Conservation (phyloP, 2,329 filamentous ascomycete genomes). For the Paecilomyces sp. region DNA sequence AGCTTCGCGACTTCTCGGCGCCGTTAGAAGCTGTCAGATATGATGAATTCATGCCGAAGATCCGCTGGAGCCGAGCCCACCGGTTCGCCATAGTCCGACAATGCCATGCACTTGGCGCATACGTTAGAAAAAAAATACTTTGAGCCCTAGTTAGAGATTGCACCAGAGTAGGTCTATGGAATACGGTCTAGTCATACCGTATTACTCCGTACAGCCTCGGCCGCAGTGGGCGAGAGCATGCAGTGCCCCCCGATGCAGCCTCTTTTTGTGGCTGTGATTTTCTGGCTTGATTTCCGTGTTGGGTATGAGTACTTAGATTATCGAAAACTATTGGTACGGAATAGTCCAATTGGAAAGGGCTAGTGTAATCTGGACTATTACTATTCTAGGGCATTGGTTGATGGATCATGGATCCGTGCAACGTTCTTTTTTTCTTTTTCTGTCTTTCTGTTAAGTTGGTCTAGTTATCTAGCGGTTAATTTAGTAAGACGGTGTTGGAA, state of each 20-base stretch:
- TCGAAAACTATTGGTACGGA: no score
- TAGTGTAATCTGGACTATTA: background rate
- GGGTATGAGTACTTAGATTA: background rate
- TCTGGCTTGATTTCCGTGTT: background rate
- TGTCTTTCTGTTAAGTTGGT: no score
- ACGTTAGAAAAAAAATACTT: background rate
- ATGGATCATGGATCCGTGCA: no score
- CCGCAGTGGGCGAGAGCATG: background rate
- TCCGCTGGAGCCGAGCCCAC: background rate
- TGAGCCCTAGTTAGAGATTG: no score
- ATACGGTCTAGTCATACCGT: no score
- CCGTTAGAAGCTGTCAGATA: background rate
- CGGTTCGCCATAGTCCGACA: background rate
- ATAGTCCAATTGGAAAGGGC: background rate
- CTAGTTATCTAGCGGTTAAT: no score
- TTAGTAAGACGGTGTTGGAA: no score
- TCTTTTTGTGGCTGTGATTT: background rate
- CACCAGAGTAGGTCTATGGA: no score
- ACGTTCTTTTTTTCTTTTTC: no score
- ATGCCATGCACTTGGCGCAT: background rate
- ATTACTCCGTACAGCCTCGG: background rate
- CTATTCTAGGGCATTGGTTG: no score
- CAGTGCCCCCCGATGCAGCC: background rate
- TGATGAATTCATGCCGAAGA: background rate
- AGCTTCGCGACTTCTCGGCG: no score